These are phyloP conservation scores for Cytospora piceicola DNA, from an alignment of 2,329 filamentous ascomycete species.

Conservation along the genomic window DNA sequence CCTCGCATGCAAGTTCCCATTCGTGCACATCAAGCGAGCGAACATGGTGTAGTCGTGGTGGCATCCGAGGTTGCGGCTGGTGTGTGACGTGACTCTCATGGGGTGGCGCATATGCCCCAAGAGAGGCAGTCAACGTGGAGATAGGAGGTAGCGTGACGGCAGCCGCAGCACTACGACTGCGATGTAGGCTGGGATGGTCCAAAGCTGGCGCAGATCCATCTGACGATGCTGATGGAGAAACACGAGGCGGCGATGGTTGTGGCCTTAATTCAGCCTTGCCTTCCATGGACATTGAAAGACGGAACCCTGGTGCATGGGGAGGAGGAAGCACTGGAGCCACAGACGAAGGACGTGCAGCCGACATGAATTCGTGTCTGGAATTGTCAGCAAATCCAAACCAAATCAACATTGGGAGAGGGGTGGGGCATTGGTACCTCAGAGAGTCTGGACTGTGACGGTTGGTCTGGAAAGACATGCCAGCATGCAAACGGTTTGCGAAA, in stretches of 20 bases:
- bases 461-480: conserved; percentile 56
- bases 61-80: conserved; percentile 45
- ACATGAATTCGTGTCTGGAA: conserved; percentile 49
- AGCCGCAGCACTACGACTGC: conserved; percentile 71
- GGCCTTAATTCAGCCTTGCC: conserved; percentile 89
- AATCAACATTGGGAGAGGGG: background rate
- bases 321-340: conserved; percentile 45
- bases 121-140: conserved; percentile 53
- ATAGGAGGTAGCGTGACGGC: conserved; percentile 62
- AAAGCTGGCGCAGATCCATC: conserved; percentile 48
- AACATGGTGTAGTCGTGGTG: conserved; percentile 64
- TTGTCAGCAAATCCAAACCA: conserved; percentile 27
- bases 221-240: conserved; percentile 40
- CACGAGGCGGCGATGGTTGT: conserved; percentile 55
- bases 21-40: conserved; percentile 85
- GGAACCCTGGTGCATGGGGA: conserved; percentile 61
- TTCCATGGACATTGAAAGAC: conserved; percentile 82
- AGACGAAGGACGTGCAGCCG: conserved; percentile 48
- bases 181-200: conserved; percentile 60
- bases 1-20: conserved; percentile 90
- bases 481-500: conserved; percentile 61
- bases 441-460: conserved; percentile 48
- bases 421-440: conserved; percentile 46
- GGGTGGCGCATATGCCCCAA: conserved; percentile 32
- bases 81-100: conserved; percentile 35